Conservation (phyloP, 2,329 filamentous ascomycete genomes). For the Alternaria novae-zelandiae region DNA sequence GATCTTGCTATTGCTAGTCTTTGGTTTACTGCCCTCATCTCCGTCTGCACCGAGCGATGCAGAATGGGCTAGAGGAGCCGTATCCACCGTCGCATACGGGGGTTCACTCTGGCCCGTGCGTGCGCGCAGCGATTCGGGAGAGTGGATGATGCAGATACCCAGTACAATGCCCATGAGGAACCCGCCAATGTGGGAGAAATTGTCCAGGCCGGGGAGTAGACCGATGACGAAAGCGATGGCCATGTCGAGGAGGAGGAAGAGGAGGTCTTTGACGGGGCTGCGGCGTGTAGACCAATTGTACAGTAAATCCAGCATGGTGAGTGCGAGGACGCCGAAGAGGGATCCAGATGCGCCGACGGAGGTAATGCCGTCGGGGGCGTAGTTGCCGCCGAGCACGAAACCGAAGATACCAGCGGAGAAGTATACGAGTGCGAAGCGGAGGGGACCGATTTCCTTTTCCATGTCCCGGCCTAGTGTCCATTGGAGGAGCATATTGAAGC, state of each 20-base stretch:
- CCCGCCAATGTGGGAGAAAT: slow-evolving; percentile 96
- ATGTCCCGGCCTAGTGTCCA: slow-evolving; percentile 90
- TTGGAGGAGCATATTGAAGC: slow-evolving; percentile 92
- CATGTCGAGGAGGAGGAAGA: slow-evolving; percentile 85
- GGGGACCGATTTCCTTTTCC: slow-evolving; percentile 84
- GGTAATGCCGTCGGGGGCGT: slow-evolving; percentile 78
- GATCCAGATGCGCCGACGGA: slow-evolving; percentile 87
- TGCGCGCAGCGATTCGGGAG: slow-evolving; percentile 78
- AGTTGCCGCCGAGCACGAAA: slow-evolving; percentile 94
- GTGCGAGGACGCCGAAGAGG: slow-evolving; percentile 88
- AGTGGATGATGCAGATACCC: slow-evolving; percentile 86
- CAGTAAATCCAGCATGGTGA: slow-evolving; percentile 85
- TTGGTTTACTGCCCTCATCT: background rate
- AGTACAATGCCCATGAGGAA: slow-evolving; percentile 91
- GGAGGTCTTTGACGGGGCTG: slow-evolving; percentile 80
- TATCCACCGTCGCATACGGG: slow-evolving; percentile 71
- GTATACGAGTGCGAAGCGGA: slow-evolving; percentile 90
- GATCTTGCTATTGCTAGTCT: slow-evolving; percentile 27
- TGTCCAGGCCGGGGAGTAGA: slow-evolving; percentile 89
- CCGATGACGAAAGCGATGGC: slow-evolving; percentile 90
- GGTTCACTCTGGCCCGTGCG: slow-evolving; percentile 73
- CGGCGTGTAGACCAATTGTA: slow-evolving; percentile 88
- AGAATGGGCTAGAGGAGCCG: slow-evolving; percentile 22
- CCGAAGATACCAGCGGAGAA: slow-evolving; percentile 92
- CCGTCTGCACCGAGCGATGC: background rate